These are phyloP conservation scores for Pyrenophora teres DNA, from an alignment of 2,329 filamentous ascomycete species.

Conservation along the genomic window DNA sequence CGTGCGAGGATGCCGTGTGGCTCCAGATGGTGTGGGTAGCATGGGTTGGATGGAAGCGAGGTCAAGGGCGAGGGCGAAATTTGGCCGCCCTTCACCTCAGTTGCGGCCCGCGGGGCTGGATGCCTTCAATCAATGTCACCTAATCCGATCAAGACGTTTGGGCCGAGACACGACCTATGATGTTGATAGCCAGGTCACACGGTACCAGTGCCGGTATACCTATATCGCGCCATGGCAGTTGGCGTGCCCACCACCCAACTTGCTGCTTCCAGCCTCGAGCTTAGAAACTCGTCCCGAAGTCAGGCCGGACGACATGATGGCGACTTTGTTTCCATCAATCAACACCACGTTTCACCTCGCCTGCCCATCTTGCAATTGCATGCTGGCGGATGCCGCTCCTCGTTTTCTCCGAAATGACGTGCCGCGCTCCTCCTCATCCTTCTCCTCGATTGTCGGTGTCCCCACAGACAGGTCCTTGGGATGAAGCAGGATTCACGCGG, in stretches of 20 bases:
- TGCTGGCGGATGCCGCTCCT: constrained; percentile 3
- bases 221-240: too few species aligned
- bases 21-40: constrained; percentile 10
- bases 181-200: not conserved
- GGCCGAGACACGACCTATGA: constrained; percentile 27
- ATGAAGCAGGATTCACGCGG: constrained; percentile 8
- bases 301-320: too few species aligned
- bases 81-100: too few species aligned
- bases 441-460: constrained; percentile 2
- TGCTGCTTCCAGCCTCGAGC: too few species aligned
- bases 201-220: too few species aligned
- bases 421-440: not conserved
- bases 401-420: constrained; percentile 6
- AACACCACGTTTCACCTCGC: not conserved
- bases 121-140: not conserved
- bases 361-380: not conserved
- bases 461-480: constrained; percentile 11
- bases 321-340: not conserved
- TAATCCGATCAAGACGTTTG: constrained; percentile 20
- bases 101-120: too few species aligned
- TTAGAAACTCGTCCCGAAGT: too few species aligned
- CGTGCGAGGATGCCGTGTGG: constrained; percentile 7
- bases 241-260: too few species aligned
- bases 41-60: constrained; percentile 14
- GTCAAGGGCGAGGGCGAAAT: too few species aligned